These are phyloP conservation scores for Coemansia sp. DNA, from an alignment of 192 early-diverging fungal species.

Conservation along the genomic window DNA sequence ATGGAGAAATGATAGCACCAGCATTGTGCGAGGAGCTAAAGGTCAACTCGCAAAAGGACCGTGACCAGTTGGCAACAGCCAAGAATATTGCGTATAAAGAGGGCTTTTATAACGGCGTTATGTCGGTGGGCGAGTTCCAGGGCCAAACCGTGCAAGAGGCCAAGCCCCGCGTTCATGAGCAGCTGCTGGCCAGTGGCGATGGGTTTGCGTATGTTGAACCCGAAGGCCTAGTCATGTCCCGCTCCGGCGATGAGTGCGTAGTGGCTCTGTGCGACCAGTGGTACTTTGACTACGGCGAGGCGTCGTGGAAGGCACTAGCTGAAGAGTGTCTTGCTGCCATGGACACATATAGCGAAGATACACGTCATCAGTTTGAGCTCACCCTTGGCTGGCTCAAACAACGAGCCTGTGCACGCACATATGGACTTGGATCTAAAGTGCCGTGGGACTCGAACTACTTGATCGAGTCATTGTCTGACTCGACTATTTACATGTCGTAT, in stretches of 20 bases:
- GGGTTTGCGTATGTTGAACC: constrained; percentile 95
- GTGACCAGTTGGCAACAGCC: constrained; percentile 83
- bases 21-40: constrained; percentile 86
- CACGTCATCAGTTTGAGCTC: constrained; percentile 80
- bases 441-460: constrained; percentile 93
- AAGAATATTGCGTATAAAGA: constrained; percentile 97
- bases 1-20: constrained; percentile 83
- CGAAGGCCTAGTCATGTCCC: constrained; percentile 87
- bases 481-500: constrained; percentile 99
- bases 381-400: constrained; percentile 90
- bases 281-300: constrained; percentile 98
- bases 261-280: constrained; percentile 96
- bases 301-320: constrained; percentile 73
- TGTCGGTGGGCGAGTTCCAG: constrained; percentile 78
- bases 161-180: constrained; percentile 77
- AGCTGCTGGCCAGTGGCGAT: constrained; percentile 66
- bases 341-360: constrained; percentile 79
- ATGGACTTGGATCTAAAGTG: constrained; percentile 87
- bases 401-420: constrained; percentile 95
- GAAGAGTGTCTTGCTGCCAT: constrained; percentile 76
- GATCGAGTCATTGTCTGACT: constrained; percentile 96
- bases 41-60: constrained; percentile 97
- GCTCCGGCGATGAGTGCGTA: constrained; percentile 96
- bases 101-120: constrained; percentile 91
- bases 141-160: constrained; percentile 90